Evolutionary conservation across 495 filamentous ascomycete genomes (phyloP).

Genomic region (Jackrogersella multiformis): DNA sequence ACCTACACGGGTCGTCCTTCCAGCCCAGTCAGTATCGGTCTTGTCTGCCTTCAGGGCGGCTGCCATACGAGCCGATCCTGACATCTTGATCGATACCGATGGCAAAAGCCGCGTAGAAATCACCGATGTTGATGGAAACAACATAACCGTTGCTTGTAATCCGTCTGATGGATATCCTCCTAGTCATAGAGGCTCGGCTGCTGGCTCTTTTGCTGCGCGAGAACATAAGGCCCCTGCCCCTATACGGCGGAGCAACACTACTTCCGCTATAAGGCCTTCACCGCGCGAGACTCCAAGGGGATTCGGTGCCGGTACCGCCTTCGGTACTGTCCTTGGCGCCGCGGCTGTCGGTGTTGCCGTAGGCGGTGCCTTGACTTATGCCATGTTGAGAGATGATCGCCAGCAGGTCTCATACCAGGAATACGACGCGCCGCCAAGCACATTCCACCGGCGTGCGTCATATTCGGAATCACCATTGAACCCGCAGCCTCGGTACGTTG

Average conservation of each 20-base stretch:
- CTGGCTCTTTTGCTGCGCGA: conserved; percentile 36
- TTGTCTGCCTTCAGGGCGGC: conserved; percentile 29
- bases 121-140: conserved; percentile 63
- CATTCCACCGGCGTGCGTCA: conserved; percentile 51
- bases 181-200: conserved; percentile 44
- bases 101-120: conserved; percentile 50
- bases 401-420: conserved; percentile 53
- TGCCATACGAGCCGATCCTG: conserved; percentile 27
- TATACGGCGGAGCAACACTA: conserved; percentile 51
- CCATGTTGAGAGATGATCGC: conserved; percentile 68
- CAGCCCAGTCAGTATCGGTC: conserved; percentile 24
- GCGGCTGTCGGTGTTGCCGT: conserved; percentile 78
- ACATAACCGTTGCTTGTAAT: conserved; percentile 55
- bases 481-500: conserved; percentile 45
- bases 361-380: conserved; percentile 78
- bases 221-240: conserved; percentile 42
- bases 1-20: conserved; percentile 50
- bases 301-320: conserved; percentile 49
- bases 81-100: conserved; percentile 10
- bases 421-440: conserved; percentile 43
- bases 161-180: conserved; percentile 41
- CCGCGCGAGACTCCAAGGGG: conserved; percentile 49
- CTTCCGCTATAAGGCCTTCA: conserved; percentile 44
- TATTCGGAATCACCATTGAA: conserved; percentile 49
- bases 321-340: conserved; percentile 71